Base-by-base conservation (phyloP, 2,329 filamentous ascomycete genomes). In the Ophiostoma fasciatum region DNA sequence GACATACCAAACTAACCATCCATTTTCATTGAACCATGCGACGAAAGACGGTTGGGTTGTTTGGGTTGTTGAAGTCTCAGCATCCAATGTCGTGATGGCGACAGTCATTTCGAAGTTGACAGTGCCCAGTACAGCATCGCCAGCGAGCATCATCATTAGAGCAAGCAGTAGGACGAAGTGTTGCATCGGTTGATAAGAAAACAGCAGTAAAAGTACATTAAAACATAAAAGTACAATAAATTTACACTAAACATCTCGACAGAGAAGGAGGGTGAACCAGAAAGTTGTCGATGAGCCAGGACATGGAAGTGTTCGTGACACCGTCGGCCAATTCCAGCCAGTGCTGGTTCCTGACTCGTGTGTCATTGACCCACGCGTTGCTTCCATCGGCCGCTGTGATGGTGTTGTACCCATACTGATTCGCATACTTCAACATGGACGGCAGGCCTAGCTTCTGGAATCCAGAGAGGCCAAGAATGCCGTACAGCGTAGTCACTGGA, bases 311-410 rank as follows among this genome's bases (percentile, higher is more conserved):
- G 19, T 36, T 36, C 11, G 25, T 36, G 15, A 36, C 33, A 7
- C 33, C 33, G 21, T 36, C 33, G n/a, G 33, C 33, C 29, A 63
- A 41, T 29, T 42, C 49, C 31, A 65, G 38, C 49, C 56, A 64
- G 36, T 54, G 52, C 48, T 64, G 61, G 27, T 18, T 33, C 22
- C 13, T 25, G 31, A 33, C 31, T 8, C 21, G 5, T 18, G 49
- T 37, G 30, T 64, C 58, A 11, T 50, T 48, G 2, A 63, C 44
- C 63, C 63, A 66, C 14, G 35, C 35, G 42, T 66, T 66, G 4
- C 55, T 49, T 4, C 62, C 62, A 25, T 65, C 54, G 7, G 20
- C 15, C 0, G 48, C 38, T 13, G 46, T 44, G 5, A 66, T 53
- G 27, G 51, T 42, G 40, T 66, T 66, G 37, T 58, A 59, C 5